Evolutionary conservation across 306 rosid genomes (phyloP).

Genomic region (Quercus dentata): DNA sequence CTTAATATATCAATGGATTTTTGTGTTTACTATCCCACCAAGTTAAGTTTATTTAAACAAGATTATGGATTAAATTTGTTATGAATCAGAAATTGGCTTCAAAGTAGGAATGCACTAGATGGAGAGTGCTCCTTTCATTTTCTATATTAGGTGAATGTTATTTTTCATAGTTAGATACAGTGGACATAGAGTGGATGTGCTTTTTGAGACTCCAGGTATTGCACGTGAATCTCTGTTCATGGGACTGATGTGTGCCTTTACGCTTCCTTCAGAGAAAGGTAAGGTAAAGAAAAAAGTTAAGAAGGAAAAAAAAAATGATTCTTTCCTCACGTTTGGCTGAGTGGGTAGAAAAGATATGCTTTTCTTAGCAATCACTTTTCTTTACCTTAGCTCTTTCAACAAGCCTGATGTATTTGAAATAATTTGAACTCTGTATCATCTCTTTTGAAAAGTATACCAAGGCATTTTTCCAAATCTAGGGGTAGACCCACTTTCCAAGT

Average conservation of each 20-base stretch:
- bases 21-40: not conserved
- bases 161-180: not conserved
- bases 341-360: slow-evolving; percentile 43
- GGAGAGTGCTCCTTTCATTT: not conserved
- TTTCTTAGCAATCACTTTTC: slow-evolving; percentile 33
- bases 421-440: slow-evolving; percentile 13
- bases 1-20: not conserved
- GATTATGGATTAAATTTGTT: not conserved
- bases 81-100: not conserved
- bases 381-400: slow-evolving; percentile 34
- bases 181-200: not conserved
- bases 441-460: slow-evolving; percentile 15
- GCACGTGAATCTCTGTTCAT: slow-evolving; percentile 1
- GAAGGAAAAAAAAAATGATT: slow-evolving; percentile 47
- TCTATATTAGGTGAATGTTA: not conserved
- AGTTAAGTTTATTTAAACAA: not conserved
- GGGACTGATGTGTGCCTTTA: slow-evolving; percentile 31
- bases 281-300: slow-evolving; percentile 23
- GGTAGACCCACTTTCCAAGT: not conserved
- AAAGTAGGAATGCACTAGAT: not conserved
- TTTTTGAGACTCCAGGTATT: not conserved
- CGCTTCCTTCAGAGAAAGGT: slow-evolving; percentile 48
- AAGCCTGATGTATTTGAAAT: slow-evolving; percentile 27
- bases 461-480: slow-evolving; percentile 11
- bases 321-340: slow-evolving; percentile 38